A percentile compares a stretch with the other conserved stretches of the same genome.
These are phyloP conservation scores for Sporobolomyces pararoseus DNA, from an alignment of 768 basidiomycete genomes.

Conservation along the genomic window DNA sequence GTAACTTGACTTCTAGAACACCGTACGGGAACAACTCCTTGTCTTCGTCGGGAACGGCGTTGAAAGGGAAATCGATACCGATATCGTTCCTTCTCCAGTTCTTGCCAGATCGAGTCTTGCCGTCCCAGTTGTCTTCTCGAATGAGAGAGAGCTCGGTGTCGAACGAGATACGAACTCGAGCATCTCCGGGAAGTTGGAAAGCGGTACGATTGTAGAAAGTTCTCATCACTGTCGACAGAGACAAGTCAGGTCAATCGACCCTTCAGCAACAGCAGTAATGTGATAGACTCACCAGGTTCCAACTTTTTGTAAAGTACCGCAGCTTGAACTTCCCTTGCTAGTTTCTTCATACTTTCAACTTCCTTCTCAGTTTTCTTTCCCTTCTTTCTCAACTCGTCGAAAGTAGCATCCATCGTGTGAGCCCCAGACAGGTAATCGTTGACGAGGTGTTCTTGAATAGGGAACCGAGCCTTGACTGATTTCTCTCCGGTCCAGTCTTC, in stretches of 20 bases:
- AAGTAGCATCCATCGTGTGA: conserved; percentile 88
- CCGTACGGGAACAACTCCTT: conserved; percentile 96
- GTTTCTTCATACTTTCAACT: conserved; percentile 87
- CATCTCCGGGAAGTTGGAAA: conserved; percentile 97
- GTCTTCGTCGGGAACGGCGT: conserved; percentile 67
- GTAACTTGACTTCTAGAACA: conserved; percentile 92
- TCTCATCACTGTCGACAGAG: conserved; percentile 67
- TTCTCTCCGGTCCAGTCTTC: conserved; percentile 99
- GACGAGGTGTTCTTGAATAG: conserved; percentile 77
- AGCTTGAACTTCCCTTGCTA: conserved; percentile 97
- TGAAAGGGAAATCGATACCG: conserved; percentile 79
- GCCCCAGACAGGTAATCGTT: conserved; percentile 86
- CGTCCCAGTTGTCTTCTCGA: conserved; percentile 97
- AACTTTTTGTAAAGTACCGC: conserved; percentile 75
- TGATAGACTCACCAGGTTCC: conserved; percentile 63
- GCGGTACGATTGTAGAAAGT: conserved; percentile 99
- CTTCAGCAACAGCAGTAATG: too few relatives aligned
- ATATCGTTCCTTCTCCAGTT: conserved; percentile 96
- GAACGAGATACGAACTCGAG: conserved; percentile 95
- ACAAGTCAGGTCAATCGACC: too few relatives aligned
- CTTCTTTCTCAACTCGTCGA: conserved; percentile 73
- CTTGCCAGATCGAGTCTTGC: conserved; percentile 63
- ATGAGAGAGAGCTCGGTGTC: conserved; percentile 93
- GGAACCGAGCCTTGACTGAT: conserved; percentile 93
- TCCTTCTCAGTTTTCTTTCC: conserved; percentile 91